Evolutionary conservation across 306 rosid species (phyloP), one percentile per base, ranked within the genome.

Genomic region (Canavalia gladiata): DNA sequence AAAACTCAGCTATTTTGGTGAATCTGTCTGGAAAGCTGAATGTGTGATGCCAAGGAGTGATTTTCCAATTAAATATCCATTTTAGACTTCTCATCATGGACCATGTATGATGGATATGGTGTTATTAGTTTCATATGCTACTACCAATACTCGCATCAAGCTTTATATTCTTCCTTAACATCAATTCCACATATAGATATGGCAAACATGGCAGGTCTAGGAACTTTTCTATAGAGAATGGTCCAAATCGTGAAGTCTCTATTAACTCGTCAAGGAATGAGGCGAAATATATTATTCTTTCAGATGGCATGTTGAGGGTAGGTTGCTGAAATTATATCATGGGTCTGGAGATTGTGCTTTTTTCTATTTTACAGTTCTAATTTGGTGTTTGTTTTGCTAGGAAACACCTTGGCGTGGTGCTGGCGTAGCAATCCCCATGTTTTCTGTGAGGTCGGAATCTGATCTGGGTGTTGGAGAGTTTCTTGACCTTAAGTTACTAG

Each of bases 391-490:
- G 55, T 66, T 69, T 75, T 68, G 11, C 77, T 77, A 95, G 99
- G 99, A 88, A 86, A 82, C 84, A 1, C 89, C 97, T 67, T 95
- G 99, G 99, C 89, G 98, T 51, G 99, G 98, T 82, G 97, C 97
- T 77, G 99, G 99, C 1, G 92, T 91, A 81, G 92, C 99, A 31
- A 81, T 95, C 46, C 99, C 99, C 75, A 89, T 95, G 98, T 95
- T 95, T 82, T 93, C 99, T 80, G 77, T 95, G 78, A 90, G 98
- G 86, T 90, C 99, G 39, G 98, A 95, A 84, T 82, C 77, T 71
- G 98, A 89, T 88, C 89, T 95, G 28, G 99, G 99, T 84, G 99
- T 93, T 84, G 99, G 99, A 81, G 99, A 95, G 96, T 93, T 95
- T 86, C 94, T 93, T 82, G 99, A 93, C 88, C 92, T 95, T 65